Percentiles rank a stretch among this genome's conserved stretches.
phyloP scores from a whole-genome alignment of 139 green algal species.

The Chara braunii region DNA sequence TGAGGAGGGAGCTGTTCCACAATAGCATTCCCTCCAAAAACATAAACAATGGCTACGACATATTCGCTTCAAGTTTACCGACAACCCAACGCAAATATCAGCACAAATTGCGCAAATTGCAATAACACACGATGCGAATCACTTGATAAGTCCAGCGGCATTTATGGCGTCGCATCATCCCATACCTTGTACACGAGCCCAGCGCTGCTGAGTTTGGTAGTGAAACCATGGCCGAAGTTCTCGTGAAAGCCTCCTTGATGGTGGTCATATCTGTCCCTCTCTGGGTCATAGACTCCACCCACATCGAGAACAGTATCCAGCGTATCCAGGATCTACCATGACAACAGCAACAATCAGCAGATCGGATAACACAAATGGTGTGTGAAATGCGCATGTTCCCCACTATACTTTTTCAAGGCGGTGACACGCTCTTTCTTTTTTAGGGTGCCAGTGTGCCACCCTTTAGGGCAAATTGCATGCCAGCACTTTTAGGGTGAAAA shows the following conservation, averaged over 20 bases:
- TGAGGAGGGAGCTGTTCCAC: no score
- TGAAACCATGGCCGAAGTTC: conserved; percentile 59
- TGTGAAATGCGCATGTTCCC: background rate
- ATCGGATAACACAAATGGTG: conserved; percentile 13
- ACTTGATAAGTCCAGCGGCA: background rate
- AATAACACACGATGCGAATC: background rate
- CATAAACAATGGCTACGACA: no score
- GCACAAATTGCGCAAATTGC: no score
- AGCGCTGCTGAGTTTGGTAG: conserved; percentile 45
- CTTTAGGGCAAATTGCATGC: no score
- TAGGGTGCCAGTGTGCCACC: no score
- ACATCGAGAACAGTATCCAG: conserved; percentile 88
- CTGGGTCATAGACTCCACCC: conserved; percentile 72
- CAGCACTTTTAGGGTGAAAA: no score
- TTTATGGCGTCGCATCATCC: background rate
- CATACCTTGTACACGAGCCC: conserved; percentile 58
- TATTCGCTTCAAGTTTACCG: no score
- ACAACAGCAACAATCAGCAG: no score
- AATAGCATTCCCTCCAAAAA: no score
- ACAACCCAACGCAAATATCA: no score
- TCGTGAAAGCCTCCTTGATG: conserved; percentile 83
- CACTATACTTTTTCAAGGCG: background rate
- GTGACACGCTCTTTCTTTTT: background rate
- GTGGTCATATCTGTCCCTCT: conserved; percentile 73
- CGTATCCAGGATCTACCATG: conserved; percentile 61